Percentiles rank a stretch among this genome's conserved stretches.
Evolutionary conservation across 495 filamentous ascomycete genomes (phyloP).

Genomic region (Sporormia fimetaria): DNA sequence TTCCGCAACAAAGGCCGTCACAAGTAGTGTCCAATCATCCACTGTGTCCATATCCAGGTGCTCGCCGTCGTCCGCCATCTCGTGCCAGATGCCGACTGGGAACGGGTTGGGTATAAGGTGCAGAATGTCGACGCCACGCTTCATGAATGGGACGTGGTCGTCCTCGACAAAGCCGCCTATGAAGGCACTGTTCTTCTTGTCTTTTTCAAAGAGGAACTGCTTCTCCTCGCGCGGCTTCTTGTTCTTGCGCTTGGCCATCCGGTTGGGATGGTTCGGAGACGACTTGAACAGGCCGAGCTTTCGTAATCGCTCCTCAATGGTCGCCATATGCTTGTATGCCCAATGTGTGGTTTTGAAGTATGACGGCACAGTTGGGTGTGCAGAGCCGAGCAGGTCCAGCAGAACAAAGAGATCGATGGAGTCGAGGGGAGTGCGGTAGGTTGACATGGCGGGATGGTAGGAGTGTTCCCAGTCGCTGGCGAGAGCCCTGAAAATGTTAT

Average conservation of each 20-base stretch:
- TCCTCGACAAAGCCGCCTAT: conserved; percentile 46
- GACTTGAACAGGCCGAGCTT: conserved; percentile 45
- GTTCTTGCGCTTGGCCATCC: conserved; percentile 18
- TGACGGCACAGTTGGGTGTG: conserved; percentile 58
- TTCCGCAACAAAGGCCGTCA: conserved; percentile 77
- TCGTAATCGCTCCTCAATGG: conserved; percentile 59
- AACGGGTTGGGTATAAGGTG: conserved; percentile 81
- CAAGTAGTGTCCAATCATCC: conserved; percentile 75
- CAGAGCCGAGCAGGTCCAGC: conserved; percentile 72
- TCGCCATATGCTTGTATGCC: conserved; percentile 69
- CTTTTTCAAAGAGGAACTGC: conserved; percentile 8
- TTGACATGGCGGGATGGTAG: conserved; percentile 56
- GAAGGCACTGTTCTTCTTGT: conserved; percentile 19
- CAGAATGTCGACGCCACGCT: conserved; percentile 72
- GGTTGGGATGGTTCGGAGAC: conserved; percentile 34
- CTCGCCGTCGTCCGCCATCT: conserved; percentile 68
- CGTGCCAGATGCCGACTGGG: conserved; percentile 74
- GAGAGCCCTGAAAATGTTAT: conserved; percentile 42
- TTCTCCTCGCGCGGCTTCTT: conserved; percentile 9
- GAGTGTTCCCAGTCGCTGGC: conserved; percentile 63
- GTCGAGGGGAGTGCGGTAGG: conserved; percentile 58
- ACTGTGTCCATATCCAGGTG: conserved; percentile 77
- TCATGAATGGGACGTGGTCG: conserved; percentile 85
- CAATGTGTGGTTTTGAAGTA: conserved; percentile 88
- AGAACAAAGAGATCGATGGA: conserved; percentile 85